Evolutionary conservation across 2,329 filamentous ascomycete species (phyloP).

Genomic region (Neonectria punicea): DNA sequence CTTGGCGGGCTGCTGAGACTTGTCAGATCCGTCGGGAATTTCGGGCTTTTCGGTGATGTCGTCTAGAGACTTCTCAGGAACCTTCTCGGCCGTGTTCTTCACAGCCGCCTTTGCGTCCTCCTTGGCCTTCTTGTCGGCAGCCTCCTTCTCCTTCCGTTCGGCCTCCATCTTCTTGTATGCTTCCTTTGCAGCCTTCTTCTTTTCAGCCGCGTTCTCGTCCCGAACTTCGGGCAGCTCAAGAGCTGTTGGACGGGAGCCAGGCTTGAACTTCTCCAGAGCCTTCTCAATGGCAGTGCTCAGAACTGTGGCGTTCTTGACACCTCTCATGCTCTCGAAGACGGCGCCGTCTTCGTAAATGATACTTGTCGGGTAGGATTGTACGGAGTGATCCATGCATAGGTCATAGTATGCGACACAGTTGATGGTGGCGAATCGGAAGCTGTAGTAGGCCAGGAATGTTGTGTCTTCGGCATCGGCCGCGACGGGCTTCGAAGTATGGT

Average conservation of each 20-base stretch:
- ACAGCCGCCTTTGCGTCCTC: slow-evolving; percentile 28
- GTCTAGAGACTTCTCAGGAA: slow-evolving; percentile 26
- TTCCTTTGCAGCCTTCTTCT: slow-evolving; percentile 33
- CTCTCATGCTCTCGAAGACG: slow-evolving; percentile 69
- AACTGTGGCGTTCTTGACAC: slow-evolving; percentile 72
- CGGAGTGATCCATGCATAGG: slow-evolving; percentile 74
- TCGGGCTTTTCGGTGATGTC: slow-evolving; percentile 43
- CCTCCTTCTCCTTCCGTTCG: slow-evolving; percentile 16
- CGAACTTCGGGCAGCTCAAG: slow-evolving; percentile 48
- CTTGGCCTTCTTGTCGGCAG: slow-evolving; percentile 32
- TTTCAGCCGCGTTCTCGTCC: slow-evolving; percentile 17
- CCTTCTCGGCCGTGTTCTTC: slow-evolving; percentile 24
- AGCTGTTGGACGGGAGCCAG: slow-evolving; percentile 78
- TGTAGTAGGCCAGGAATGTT: slow-evolving; percentile 82
- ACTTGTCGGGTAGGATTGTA: slow-evolving; percentile 80
- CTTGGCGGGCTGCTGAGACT: slow-evolving; percentile 38
- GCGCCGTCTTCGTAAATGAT: slow-evolving; percentile 83
- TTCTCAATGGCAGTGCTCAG: slow-evolving; percentile 80
- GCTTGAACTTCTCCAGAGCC: slow-evolving; percentile 79
- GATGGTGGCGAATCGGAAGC: slow-evolving; percentile 86
- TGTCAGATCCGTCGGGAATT: slow-evolving; percentile 44
- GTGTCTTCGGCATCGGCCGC: slow-evolving; percentile 63
- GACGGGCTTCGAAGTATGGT: slow-evolving; percentile 84
- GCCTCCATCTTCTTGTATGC: slow-evolving; percentile 50
- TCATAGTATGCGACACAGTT: slow-evolving; percentile 89